Base-by-base conservation (phyloP, 2,329 filamentous ascomycete genomes). In the Neonectria ditissima region DNA sequence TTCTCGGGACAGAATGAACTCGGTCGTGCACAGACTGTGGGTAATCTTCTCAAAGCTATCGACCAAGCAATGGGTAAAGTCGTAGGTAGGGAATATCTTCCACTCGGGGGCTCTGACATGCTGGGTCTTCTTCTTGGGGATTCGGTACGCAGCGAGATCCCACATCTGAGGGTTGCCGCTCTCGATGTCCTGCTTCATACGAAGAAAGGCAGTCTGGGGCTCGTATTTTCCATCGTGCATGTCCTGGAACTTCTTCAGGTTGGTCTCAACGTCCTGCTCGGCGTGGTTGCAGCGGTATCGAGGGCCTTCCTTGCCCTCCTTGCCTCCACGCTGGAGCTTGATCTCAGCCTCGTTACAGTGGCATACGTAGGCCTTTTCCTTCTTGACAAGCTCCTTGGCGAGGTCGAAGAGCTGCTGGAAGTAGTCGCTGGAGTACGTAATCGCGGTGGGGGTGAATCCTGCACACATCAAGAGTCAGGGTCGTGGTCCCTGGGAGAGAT, bases 21-120 rank as follows among this genome's bases (percentile, higher is more conserved):
- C 96, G 2, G 92, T 95, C 0, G 96, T 98, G 77, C 95, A 98
- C 20, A 98, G 84, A 14, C 91, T 95, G 81, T 97, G 95, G 0
- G 94, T 94, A 73, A 98, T 97, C 18, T 87, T 87, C 79, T 99
- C 96, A 68, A 97, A 93, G 70, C 92, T 94, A 84, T 98, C 96
- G 73, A 92, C 95, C 22, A 97, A 83, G 78, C 92, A 97, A 81
- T 97, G 93, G 0, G 91, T 92, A 76, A 97, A 97, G 77, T 97
- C 94, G 75, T 97, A 97, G 0, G 95, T 97, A 0, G 96, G 96
- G 77, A 97, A 97, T 67, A 97, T 97, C 78, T 89, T 91, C 94
- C 94, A 98, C 75, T 91, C 89, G 30, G 92, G 93, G 0, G 94
- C 97, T 37, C 92, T 87, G 78, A 93, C 89, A 76, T 97, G 93